Base-by-base conservation (phyloP, 768 basidiomycete species). In the Rossbeevera mucosa region DNA sequence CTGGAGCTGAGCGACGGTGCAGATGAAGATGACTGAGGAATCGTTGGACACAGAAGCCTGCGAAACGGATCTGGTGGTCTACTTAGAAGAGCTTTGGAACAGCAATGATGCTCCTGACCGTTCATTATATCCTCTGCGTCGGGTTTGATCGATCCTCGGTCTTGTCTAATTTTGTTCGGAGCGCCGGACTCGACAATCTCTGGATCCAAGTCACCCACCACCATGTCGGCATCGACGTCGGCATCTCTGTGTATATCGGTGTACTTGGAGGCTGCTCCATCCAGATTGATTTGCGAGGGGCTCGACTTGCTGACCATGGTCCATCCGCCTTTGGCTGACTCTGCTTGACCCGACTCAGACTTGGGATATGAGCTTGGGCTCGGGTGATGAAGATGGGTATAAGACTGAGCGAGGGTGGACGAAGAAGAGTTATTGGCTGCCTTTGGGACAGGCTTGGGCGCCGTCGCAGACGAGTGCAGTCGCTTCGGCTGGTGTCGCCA, bases 211-310 rank as follows among this genome's bases (percentile, higher is more conserved):
- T 89, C 87, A 40, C 85, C 86, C 21, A 91, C 69, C 57, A 91
- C 77, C 79, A 90, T 83, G 64, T 88, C 87, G 18, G 78, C 80
- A 59, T 88, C 88, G 29, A 86, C 76, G 59, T 88, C 86, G n/a
- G 70, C 72, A 63, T 88, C 87, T 36, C 64, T 73, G 38, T 70
- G 67, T 20, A 54, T 60, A 33, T 61, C 55, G 31, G 58, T 47
- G 12, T 48, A 56, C 48, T 62, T 66, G 47, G 57, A 56, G 16
- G 60, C 43, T 12, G 59, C 60, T 44, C 50, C 60, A 26, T 68
- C 66, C 29, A 57, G 30, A 55, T 62, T 69, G 11, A 24, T 40
- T 38, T 63, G 64, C 45, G 63, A 64, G 24, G 63, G 54, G 40
- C 67, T 64, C 14, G 72, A 67, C 53, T 72, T 81, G 58, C 76